Base-by-base conservation (phyloP, 768 basidiomycete species). In the Rhodosporidiobolus sp. region DNA sequence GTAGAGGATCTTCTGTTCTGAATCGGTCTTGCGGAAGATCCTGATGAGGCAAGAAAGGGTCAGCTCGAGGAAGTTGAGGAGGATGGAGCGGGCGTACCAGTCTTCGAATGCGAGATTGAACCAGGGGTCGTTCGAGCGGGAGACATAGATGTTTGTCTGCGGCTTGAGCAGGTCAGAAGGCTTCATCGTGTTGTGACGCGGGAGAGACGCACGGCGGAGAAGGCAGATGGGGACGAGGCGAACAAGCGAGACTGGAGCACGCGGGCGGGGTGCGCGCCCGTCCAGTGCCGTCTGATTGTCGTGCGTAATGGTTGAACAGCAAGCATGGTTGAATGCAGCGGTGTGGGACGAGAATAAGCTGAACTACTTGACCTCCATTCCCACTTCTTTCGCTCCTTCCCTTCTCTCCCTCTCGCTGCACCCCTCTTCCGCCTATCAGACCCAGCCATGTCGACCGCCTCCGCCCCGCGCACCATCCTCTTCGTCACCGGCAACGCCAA, bases 401-500 rank as follows among this genome's bases (percentile, higher is more conserved):
- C 4, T 32, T 35, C 38, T 43, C 16, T 38, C 14, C 19, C 34
- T 24, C 17, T 43, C 34, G 38, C 38, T 43, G 14, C 14, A 17
- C 22, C 48, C 35, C 30, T 32, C 38, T 49, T 61, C 48, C 48
- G 48, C 24, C 46, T 46, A 49, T 17, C 5, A 49, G 8, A 20
- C 5, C 48, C 48, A 34, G n/a, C 28, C 67, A 56, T 55, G 28
- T 34, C 59, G 32, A 34, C 46, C 54, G 19, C 63, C 4, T 7
- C 69, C 45, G 12, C 63, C 3, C 65, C 71, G 10, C 49, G 59
- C 12, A 53, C 66, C 11, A 64, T 73, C 61, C 67, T 73, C 34
- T 96, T 97, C 80, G 92, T 97, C 26, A 97, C 95, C 0, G 92
- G 94, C 35, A 97, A 98, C 80, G 86, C 88, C 28, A 92, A 94